Evolutionary conservation across 192 early-diverging fungal genomes (phyloP), one percentile per base, ranked within the genome.

Genomic region (Spizellomyces sp.): DNA sequence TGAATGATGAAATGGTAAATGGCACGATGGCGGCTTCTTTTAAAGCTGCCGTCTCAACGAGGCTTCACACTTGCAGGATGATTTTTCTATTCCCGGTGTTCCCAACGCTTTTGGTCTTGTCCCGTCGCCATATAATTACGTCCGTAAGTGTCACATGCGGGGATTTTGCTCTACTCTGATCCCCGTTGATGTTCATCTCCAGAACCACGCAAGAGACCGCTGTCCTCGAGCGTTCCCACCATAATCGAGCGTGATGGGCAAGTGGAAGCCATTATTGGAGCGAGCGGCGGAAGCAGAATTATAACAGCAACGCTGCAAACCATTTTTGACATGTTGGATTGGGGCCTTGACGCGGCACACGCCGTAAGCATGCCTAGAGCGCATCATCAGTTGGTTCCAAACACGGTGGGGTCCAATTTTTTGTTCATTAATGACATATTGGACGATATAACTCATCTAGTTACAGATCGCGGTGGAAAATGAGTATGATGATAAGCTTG

Each of bases 341-440:
- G 87, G 75, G 83, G 78, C 5, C 77, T 88, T 78, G 80, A 81
- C 48, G 71, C 93, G 0, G 84, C 83, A 62, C 70, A 88, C 17
- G 95, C 96, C 0, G 79, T 97, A 0, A 85, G 87, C 50, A 61
- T 70, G 44, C 90, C 92, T 6, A 86, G 96, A 12, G 73, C 93
- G 45, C 96, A 98, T 77, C 93, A 96, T 75, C 96, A 98, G 77
- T 85, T 98, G 61, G 73, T 96, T 62, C 96, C 96, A 5, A 81
- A 96, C 69, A 67, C 76, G 67, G 82, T 80, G 41, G 68, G 69
- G 36, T 43, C 27, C 27, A 36, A 36, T 36, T 36, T 36, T 36
- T 2, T n/a, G n/a, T n/a, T 14, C 36, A 45, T 45, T 52, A 12
- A 66, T 21, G 58, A 19, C 62, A 72, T 54, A 45, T 43, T 0